These are phyloP conservation scores for Asterionellopsis glacialis DNA, from an alignment of 108 stramenopile genomes.

Conservation along the genomic window DNA sequence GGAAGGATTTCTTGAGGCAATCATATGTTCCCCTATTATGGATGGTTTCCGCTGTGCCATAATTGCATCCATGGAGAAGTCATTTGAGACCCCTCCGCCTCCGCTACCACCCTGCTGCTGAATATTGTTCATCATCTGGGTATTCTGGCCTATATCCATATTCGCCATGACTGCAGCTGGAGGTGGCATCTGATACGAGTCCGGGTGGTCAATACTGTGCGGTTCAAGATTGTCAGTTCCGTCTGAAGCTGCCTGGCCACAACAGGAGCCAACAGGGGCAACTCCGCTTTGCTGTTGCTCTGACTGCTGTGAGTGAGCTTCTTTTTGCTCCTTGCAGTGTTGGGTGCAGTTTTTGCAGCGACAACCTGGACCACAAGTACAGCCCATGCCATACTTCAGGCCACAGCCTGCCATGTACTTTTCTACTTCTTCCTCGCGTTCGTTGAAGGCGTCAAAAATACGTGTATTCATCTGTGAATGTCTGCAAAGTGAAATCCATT, in stretches of 20 bases:
- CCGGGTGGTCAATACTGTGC: neutral
- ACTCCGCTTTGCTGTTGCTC: neutral
- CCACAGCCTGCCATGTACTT: slow-evolving; percentile 56
- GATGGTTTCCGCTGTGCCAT: slow-evolving; percentile 15
- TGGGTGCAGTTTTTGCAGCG: slow-evolving; percentile 33
- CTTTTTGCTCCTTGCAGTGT: slow-evolving; percentile 1
- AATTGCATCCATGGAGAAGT: neutral
- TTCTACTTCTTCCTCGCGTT: slow-evolving; percentile 39
- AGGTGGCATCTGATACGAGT: neutral
- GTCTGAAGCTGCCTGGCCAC: neutral
- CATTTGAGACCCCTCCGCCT: neutral
- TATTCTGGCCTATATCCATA: too few species aligned
- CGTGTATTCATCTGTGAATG: slow-evolving; percentile 75
- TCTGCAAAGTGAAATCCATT: slow-evolving; percentile 20
- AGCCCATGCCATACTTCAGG: slow-evolving; percentile 46
- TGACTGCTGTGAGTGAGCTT: neutral
- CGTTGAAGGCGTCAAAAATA: slow-evolving; percentile 70
- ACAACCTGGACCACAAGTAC: slow-evolving; percentile 50
- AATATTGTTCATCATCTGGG: neutral
- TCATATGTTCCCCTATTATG: neutral
- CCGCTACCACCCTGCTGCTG: neutral
- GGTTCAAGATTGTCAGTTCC: neutral
- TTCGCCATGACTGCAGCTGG: too few species aligned
- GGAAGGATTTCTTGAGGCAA: neutral
- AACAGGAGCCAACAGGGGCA: neutral